Conservation (phyloP, 805 yeast genomes). For the Lipomyces yamanashiensis region DNA sequence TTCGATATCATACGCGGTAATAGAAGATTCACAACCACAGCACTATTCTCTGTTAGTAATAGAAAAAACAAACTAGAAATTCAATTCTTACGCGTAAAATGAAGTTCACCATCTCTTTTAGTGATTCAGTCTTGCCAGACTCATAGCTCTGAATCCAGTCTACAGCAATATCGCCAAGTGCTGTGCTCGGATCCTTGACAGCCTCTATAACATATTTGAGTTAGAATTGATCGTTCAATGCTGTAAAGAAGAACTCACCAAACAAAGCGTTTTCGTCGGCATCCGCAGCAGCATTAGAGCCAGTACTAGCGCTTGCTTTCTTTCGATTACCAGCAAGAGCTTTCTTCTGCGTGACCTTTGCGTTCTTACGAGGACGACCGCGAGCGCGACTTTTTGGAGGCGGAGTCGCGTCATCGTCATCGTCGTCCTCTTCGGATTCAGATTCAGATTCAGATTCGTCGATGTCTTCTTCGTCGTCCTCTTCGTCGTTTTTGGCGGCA, state of each 20-base stretch:
- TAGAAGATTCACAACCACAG: conserved; percentile 31
- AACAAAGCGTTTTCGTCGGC: conserved; percentile 23
- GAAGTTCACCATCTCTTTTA: conserved; percentile 69
- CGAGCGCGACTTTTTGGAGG: conserved; percentile 8
- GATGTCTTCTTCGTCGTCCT: conserved; percentile 5
- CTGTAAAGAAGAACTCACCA: conserved; percentile 10
- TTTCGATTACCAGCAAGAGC: background rate
- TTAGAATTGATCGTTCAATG: background rate
- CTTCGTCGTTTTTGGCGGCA: conserved; percentile 1
- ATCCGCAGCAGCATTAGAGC: background rate
- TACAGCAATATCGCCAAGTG: conserved; percentile 58
- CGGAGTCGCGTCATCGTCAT: conserved; percentile 7
- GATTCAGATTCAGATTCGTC: conserved; percentile 8
- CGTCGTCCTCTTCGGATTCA: conserved; percentile 25
- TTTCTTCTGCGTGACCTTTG: background rate
- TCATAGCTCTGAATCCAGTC: conserved; percentile 62
- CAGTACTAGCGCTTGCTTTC: conserved; percentile 10
- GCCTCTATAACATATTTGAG: conserved; percentile 47
- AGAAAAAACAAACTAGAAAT: background rate
- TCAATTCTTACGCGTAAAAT: conserved; percentile 52
- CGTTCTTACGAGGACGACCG: conserved; percentile 13
- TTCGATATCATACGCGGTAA: conserved; percentile 72
- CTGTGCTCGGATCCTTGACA: conserved; percentile 53
- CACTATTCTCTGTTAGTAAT: conserved; percentile 12
- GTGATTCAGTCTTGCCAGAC: conserved; percentile 52